These are phyloP conservation scores for Penicillium maclennaniae DNA, from an alignment of 495 filamentous ascomycete genomes.

Conservation along the genomic window DNA sequence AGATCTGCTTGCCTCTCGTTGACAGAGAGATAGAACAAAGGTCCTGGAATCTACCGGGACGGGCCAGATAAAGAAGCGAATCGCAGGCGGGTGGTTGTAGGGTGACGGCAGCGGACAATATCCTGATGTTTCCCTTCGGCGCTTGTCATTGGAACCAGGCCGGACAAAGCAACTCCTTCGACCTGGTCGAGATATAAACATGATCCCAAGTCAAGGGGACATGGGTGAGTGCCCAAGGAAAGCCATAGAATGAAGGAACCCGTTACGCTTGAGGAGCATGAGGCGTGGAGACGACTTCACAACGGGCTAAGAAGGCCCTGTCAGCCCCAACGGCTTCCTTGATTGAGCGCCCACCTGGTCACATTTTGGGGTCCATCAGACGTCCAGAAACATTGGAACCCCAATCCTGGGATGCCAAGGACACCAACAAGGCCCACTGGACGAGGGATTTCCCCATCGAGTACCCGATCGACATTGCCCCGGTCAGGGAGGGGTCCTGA, in stretches of 20 bases:
- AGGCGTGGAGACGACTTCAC: background rate
- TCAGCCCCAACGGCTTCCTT: slow-evolving; percentile 2
- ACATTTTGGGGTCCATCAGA: background rate
- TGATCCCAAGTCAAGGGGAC: background rate
- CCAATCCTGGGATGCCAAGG: background rate
- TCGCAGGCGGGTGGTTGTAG: slow-evolving; percentile 1
- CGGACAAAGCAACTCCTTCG: slow-evolving; percentile 20
- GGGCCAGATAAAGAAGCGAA: slow-evolving; percentile 23
- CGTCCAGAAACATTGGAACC: background rate
- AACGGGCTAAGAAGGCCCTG: background rate
- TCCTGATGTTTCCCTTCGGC: slow-evolving; percentile 6
- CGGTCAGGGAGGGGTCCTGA: background rate
- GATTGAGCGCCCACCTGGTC: background rate
- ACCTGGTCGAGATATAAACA: slow-evolving; percentile 24
- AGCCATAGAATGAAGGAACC: background rate
- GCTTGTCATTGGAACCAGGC: slow-evolving; percentile 26
- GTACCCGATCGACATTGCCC: slow-evolving; percentile 10
- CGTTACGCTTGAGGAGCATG: background rate
- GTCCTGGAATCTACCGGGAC: slow-evolving; percentile 5
- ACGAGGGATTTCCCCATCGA: slow-evolving; percentile 3
- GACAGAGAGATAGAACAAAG: slow-evolving; percentile 4
- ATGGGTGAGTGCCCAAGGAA: background rate
- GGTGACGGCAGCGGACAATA: background rate
- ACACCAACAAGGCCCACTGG: slow-evolving; percentile 3
- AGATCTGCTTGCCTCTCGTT: background rate